Percentiles rank a stretch among this genome's conserved stretches.
Evolutionary conservation across 345 rosid species (phyloP).

Genomic region (Citrus maxima): DNA sequence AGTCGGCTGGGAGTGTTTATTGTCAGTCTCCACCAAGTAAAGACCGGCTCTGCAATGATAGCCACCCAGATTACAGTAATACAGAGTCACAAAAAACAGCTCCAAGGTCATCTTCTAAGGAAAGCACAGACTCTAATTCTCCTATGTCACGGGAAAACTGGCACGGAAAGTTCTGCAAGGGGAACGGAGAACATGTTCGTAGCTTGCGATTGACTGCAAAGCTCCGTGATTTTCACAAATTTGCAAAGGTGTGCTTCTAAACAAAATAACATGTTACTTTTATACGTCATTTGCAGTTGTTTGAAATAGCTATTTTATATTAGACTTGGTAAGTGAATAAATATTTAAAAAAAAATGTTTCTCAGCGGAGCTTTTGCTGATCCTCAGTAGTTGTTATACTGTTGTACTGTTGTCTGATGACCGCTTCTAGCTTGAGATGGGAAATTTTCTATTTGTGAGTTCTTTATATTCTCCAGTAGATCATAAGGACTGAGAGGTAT

Average conservation of each 20-base stretch:
- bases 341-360: too few species aligned
- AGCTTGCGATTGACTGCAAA: conserved; percentile 81
- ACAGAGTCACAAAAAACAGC: conserved; percentile 58
- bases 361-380: not conserved
- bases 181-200: conserved; percentile 64
- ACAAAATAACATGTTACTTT: conserved; percentile 8
- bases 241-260: conserved; percentile 61
- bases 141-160: conserved; percentile 74
- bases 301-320: not conserved
- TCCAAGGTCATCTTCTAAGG: conserved; percentile 61
- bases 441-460: not conserved
- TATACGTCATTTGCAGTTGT: not conserved
- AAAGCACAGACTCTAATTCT: conserved; percentile 54
- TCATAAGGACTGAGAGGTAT: not conserved
- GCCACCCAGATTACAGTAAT: conserved; percentile 57
- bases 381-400: not conserved
- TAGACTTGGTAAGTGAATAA: not conserved
- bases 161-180: conserved; percentile 64
- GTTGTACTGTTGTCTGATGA: not conserved
- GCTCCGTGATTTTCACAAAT: conserved; percentile 92
- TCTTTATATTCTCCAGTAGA: not conserved
- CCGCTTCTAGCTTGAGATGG: not conserved
- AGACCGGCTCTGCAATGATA: conserved; percentile 48
- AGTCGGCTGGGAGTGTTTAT: conserved; percentile 28
- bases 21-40: conserved; percentile 57